Evolutionary conservation across 1,139 yeast genomes (phyloP), one percentile per base, ranked within the genome.

Genomic region (Candida tropicalis): DNA sequence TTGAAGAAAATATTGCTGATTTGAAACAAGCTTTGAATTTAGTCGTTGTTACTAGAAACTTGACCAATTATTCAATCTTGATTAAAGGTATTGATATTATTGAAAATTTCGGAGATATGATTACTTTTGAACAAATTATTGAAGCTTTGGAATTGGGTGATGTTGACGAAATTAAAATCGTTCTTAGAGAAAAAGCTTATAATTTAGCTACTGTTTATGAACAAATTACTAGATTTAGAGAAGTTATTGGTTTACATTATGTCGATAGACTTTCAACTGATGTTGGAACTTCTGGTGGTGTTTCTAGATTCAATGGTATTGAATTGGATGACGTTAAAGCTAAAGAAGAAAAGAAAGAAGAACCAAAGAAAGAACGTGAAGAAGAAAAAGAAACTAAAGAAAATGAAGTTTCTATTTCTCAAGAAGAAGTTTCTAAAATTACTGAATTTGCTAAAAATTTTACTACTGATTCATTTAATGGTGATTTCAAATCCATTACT

Each of bases 31-130:
- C 84, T 18, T 65, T 88, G 44, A 67, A 75, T 24, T 68, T 80
- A 22, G 62, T 80, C 27, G 80, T 84, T 11, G 70, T 72, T 24
- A 75, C 84, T 35, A 75, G 76, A 53, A 83, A 80, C 45, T 73
- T 77, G 55, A 84, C 95, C 29, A 77, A 81, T 55, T 88, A 81
- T 58, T 66, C 74, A 6, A 66, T 87, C 24, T 59, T 54, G 41
- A 59, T 62, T 43, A 60, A 68, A n/a, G 76, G 70, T 13, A 46
- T 59, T 33, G 54, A 64, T 40, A 54, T 81, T 17, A 62, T 62
- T 17, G 59, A 59, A 17, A 36, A 45, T 2, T 63, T 63, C 44
- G 71, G 72, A 43, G 75, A 68, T 24, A 60, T 69, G 35, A 43
- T 60, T 23, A 55, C 70, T 13, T 64, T 68, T 43, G 62, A 56